Conservation (phyloP, 768 basidiomycete species). For the Phlebiopsis gigantea region DNA sequence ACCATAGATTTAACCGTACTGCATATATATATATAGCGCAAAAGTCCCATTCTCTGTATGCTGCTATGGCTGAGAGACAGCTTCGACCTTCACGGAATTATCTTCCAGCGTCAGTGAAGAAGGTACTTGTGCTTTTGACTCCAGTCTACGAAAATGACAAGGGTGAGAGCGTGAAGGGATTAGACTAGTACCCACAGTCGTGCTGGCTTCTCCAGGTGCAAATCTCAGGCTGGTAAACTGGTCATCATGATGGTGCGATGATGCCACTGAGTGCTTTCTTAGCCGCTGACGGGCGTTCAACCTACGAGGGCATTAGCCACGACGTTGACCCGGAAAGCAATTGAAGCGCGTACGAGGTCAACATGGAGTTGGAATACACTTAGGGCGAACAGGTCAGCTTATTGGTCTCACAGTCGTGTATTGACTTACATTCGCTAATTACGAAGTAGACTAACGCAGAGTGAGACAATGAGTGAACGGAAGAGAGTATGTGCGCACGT, state of each 20-base stretch:
- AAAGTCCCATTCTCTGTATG: too few relatives aligned
- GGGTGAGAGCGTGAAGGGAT: too few relatives aligned
- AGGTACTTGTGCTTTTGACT: too few relatives aligned
- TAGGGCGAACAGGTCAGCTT: too few relatives aligned
- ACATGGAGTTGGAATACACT: not conserved
- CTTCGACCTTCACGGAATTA: too few relatives aligned
- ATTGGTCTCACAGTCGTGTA: too few relatives aligned
- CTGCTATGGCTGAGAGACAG: too few relatives aligned
- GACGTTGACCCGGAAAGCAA: not conserved
- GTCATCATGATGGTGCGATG: not conserved
- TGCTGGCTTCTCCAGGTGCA: not conserved
- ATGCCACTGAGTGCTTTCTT: not conserved
- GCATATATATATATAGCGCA: too few relatives aligned
- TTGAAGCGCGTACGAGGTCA: not conserved
- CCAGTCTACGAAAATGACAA: too few relatives aligned
- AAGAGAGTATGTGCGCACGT: not conserved
- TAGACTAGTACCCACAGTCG: not conserved
- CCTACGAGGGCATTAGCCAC: not conserved
- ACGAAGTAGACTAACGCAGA: not conserved
- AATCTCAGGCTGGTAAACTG: not conserved
- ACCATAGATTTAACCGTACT: too few relatives aligned
- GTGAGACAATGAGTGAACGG: not conserved
- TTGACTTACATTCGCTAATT: not conserved
- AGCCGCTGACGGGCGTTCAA: not conserved
- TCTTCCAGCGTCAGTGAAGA: too few relatives aligned